Conservation (phyloP, 129 eudicot species). For the Pittosporum tobira region DNA sequence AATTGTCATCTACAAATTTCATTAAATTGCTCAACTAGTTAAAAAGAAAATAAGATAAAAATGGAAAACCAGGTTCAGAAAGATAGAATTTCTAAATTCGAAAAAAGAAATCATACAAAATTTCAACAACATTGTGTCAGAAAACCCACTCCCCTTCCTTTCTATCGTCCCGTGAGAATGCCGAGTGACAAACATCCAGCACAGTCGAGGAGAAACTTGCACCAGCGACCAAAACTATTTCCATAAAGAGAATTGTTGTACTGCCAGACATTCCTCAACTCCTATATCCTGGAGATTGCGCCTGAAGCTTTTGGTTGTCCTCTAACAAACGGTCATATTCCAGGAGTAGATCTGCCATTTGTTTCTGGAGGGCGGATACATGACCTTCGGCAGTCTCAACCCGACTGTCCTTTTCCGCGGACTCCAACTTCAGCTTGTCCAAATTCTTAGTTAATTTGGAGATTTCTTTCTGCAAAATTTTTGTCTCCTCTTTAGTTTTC, state of each 20-base stretch:
- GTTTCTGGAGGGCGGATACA: slow-evolving; percentile 85
- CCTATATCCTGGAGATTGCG: slow-evolving; percentile 32
- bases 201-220: neutral
- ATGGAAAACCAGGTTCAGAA: neutral
- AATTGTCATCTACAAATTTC: neutral
- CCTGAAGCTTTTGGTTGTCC: slow-evolving; percentile 85
- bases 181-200: neutral
- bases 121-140: neutral
- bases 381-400: slow-evolving; percentile 83
- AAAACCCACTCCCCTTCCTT: neutral
- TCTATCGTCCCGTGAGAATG: neutral
- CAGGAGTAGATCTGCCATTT: slow-evolving; percentile 88
- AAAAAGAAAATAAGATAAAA: neutral
- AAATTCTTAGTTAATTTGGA: slow-evolving; percentile 38
- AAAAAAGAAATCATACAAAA: neutral
- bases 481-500: slow-evolving; percentile 52
- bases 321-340: slow-evolving; percentile 84
- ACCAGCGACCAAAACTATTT: neutral
- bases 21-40: neutral
- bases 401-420: slow-evolving; percentile 57
- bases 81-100: neutral
- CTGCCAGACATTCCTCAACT: slow-evolving; percentile 8
- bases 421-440: slow-evolving; percentile 53
- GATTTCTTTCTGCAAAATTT: slow-evolving; percentile 46
- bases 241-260: slow-evolving; percentile 4